Base-by-base conservation (phyloP, 495 filamentous ascomycete genomes). In the Copromyces sp. region DNA sequence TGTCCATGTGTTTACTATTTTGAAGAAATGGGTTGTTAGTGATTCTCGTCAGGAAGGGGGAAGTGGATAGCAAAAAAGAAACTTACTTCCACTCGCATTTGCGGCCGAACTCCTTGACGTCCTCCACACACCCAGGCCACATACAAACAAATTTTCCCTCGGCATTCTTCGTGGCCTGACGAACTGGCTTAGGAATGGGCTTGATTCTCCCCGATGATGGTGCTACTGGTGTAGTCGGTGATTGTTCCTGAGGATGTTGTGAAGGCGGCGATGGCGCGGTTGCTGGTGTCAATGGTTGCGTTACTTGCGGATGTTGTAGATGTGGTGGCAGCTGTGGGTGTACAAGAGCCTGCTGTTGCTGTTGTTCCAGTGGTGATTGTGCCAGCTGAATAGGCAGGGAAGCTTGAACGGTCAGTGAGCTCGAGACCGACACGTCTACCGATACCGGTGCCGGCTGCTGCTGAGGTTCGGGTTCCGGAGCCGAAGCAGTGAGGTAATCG, bases 1-100 rank as follows among this genome's bases (percentile, higher is more conserved):
- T 98, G 83, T 98, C 94, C 93, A 96, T 96, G 80, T 98, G 94
- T 83, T 97, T 95, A 73, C 94, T 94, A 75, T 44, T 72, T 17
- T 74, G 76, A 38, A 65, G 68, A 39, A 4, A 16, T 53, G 70
- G 69, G 76, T 75, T 71, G 74, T 41, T 47, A 39, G 9, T 47
- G 37, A 42, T 70, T 11, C 39, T 39, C 20, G 74, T 61, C 38
- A 37, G 47, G 38, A 69, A 38, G 40, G 32, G 45, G 20, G 6
- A 73, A 37, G 35, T 11, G 24, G 24, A 24, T 24, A 8, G n/a
- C 32, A 6, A 24, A 38, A 41, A 42, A 32, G 44, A 37, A 74
- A 86, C 93, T 89, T 84, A 95, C 93, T 88, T 93, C 93, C 93
- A 97, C 85, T 97, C 94, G 81, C 94, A 97, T 73, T 92, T 94